A percentile compares a stretch with the other conserved stretches of the same genome.
Conservation (phyloP, 2,329 filamentous ascomycete genomes). For the Allantophomopsis cytisporea region DNA sequence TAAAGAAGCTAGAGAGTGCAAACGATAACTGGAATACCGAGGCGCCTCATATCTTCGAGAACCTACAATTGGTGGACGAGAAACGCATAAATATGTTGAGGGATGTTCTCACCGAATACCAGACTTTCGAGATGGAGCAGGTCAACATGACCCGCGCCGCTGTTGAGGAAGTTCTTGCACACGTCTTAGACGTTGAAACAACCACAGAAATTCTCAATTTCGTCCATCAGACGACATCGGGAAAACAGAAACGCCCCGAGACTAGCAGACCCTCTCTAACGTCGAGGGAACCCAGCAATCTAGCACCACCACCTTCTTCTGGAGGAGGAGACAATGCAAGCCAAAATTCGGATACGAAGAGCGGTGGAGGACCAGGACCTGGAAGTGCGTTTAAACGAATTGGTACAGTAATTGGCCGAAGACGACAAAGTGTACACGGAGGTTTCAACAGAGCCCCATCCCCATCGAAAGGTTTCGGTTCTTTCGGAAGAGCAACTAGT, state of each 20-base stretch:
- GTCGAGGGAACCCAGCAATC: background rate
- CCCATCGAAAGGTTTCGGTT: constrained; percentile 32
- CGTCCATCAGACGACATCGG: constrained; percentile 24
- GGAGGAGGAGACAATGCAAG: constrained; percentile 2
- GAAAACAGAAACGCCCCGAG: constrained; percentile 17
- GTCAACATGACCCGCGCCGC: constrained; percentile 63
- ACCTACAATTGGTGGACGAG: constrained; percentile 83
- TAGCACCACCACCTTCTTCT: constrained; percentile 12
- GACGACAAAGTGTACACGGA: constrained; percentile 53
- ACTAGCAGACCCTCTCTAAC: constrained; percentile 7
- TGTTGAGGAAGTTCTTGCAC: constrained; percentile 68
- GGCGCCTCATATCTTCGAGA: constrained; percentile 89
- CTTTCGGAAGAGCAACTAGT: constrained; percentile 47
- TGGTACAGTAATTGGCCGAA: constrained; percentile 54
- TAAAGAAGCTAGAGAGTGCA: constrained; percentile 62
- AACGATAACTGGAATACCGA: constrained; percentile 84
- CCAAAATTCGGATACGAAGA: constrained; percentile 2
- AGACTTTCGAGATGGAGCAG: constrained; percentile 84
- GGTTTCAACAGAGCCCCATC: constrained; percentile 40
- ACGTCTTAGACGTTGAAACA: constrained; percentile 76
- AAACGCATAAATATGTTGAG: constrained; percentile 78
- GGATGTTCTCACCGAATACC: constrained; percentile 81
- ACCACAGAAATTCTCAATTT: constrained; percentile 76
- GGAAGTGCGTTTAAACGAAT: constrained; percentile 19
- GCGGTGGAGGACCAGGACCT: background rate